Evolutionary conservation across 805 yeast species (phyloP).

Genomic region (Metschnikowia borealis): DNA sequence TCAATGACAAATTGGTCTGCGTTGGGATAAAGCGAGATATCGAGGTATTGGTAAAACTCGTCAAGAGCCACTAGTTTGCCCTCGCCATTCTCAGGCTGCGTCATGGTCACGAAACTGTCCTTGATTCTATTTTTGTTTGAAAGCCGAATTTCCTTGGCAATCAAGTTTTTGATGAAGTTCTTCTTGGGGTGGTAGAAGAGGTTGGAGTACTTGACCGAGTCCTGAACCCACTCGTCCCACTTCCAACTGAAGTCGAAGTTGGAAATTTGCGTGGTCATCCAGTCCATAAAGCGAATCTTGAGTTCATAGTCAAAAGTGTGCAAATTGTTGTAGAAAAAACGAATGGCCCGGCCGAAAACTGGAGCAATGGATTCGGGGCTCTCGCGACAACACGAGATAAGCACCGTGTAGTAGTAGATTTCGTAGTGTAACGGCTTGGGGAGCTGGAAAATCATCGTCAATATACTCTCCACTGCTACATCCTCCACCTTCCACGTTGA

Average conservation of each 20-base stretch:
- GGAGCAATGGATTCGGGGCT: constrained; percentile 78
- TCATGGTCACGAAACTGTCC: constrained; percentile 52
- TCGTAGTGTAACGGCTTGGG: constrained; percentile 63
- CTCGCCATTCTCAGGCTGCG: constrained; percentile 21
- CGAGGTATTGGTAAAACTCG: constrained; percentile 38
- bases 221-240: constrained; percentile 90
- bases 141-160: constrained; percentile 78
- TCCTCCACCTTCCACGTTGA: constrained; percentile 93
- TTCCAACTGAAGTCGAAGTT: constrained; percentile 96
- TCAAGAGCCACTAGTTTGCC: constrained; percentile 22
- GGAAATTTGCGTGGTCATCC: constrained; percentile 91
- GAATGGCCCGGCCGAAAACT: constrained; percentile 82
- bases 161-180: constrained; percentile 69
- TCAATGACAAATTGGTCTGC: constrained; percentile 27
- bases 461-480: constrained; percentile 75
- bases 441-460: constrained; percentile 71
- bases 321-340: constrained; percentile 70
- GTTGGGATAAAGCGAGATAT: constrained; percentile 31
- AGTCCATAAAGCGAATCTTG: constrained; percentile 68
- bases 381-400: constrained; percentile 84
- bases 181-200: constrained; percentile 66
- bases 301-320: constrained; percentile 70
- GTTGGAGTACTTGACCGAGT: constrained; percentile 43
- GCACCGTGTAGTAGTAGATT: constrained; percentile 78
- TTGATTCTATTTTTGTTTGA: constrained; percentile 71